Evolutionary conservation across 1,139 yeast genomes (phyloP), one percentile per base, ranked within the genome.

Genomic region (Diutina neorugosa): DNA sequence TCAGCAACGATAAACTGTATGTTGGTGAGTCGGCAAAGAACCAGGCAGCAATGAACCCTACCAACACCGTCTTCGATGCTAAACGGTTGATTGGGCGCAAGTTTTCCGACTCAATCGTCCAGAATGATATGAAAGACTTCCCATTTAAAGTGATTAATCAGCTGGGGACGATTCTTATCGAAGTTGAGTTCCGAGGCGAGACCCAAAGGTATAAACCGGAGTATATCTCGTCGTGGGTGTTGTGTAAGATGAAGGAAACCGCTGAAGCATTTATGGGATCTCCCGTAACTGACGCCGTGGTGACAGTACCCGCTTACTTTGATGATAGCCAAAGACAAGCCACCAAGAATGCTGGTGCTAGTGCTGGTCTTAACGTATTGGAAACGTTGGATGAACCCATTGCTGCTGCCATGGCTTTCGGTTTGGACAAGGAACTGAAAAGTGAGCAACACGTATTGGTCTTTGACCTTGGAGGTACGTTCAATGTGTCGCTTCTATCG

Each of bases 291-390:
- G 94, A 90, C 64, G 96, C 96, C 44, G 97, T 90, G 60, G 96
- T 90, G 59, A 90, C 97, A 52, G 97, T 91, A 55, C 98, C 98
- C 55, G 98, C 98, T 54, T 91, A 91, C 75, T 91, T 91, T 77
- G 93, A 91, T 71, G 97, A 91, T 72, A 95, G 98, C 56, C 98
- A 91, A 76, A 86, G 97, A 78, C 97, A 91, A 73, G 97, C 98
- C 57, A 91, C 98, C 59, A 90, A 91, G 77, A 96, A 90, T 70
- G 97, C 98, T 53, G 98, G 97, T 76, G 80, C 88, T 57, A 90
- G 91, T 77, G 96, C 97, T 52, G 97, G 98, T 63, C 81, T 91
- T 67, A 89, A 86, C 65, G 96, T 91, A 56, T 80, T 90, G 67
- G 85, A 97, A 77, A 90, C 91, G 67, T 96, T 91, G 62, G 91